These are phyloP conservation scores for Paraurostyla sp. DNA, from an alignment of 73 alveolate species.

Conservation along the genomic window DNA sequence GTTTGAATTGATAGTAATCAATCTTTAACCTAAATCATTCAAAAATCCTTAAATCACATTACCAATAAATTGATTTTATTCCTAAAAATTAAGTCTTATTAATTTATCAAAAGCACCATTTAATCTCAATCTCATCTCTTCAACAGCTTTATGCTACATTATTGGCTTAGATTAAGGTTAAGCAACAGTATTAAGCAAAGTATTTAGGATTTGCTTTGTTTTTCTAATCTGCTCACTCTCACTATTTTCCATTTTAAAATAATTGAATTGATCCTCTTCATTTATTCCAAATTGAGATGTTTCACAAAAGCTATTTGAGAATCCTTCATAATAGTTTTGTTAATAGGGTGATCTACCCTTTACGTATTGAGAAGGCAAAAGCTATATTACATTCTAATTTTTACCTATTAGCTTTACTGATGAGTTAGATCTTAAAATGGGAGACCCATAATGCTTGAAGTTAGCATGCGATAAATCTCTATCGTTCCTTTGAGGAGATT, in stretches of 20 bases:
- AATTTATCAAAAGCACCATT: conserved; percentile 11
- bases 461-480: neutral
- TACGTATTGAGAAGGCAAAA: neutral
- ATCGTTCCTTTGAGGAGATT: neutral
- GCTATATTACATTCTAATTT: neutral
- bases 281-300: neutral
- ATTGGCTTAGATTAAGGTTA: neutral
- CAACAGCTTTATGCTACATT: neutral
- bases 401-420: neutral
- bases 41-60: neutral
- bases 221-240: neutral
- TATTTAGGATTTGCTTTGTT: neutral
- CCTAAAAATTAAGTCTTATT: neutral
- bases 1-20: no score
- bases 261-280: neutral
- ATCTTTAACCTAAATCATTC: neutral
- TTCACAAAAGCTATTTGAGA: neutral
- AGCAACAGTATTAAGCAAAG: neutral
- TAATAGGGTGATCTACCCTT: neutral
- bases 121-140: neutral
- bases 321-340: neutral
- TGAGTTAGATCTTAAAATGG: neutral
- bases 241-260: neutral
- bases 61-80: neutral
- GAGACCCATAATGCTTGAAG: neutral